Evolutionary conservation across 768 basidiomycete species (phyloP), one percentile per base, ranked within the genome.

Genomic region (Gymnopilus dilepis): DNA sequence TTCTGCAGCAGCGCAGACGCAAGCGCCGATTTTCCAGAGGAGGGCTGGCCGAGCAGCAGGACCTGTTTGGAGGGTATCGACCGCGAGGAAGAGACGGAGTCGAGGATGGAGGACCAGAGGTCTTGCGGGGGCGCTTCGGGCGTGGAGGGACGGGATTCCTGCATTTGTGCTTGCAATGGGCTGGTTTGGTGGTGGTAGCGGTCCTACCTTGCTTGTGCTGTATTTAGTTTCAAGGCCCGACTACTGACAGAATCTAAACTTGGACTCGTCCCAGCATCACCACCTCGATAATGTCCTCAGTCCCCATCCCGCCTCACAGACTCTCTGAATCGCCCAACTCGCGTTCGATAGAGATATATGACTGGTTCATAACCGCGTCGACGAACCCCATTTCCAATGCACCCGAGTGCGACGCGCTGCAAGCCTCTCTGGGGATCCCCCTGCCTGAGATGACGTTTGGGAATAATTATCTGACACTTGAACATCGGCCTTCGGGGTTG

Each of bases 361-460:
- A 78, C 69, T 95, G 93, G 93, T 67, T 68, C 24, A 86, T 96
- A 67, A 85, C 87, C 3, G 83, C 89, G 0, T 82, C 83, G 9
- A 93, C 91, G 22, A 84, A 86, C 65, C 85, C 92, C 8, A 96
- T 95, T 70, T 91, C 92, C 22, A 89, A 88, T 69, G 89, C 94
- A 1, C 72, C 77, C 45, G 88, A 94, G 67, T 87, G 86, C 63
- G 91, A 96, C 70, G 80, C 80, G 0, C 76, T 94, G 47, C 89
- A 91, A 53, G 76, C 83, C 6, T 66, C 74, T 0, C 78, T 93
- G 4, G 87, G 88, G 2, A 81, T 99, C 24, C 92, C 97, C 0
- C 75, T 97, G 1, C 97, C 97, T 2, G 97, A 99, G 73, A 99
- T 99, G 94, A 95, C 92, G 0, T 99, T 98, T 69, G 95, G 95